Conservation (phyloP, 495 filamentous ascomycete species). For the Niebla homalea region DNA sequence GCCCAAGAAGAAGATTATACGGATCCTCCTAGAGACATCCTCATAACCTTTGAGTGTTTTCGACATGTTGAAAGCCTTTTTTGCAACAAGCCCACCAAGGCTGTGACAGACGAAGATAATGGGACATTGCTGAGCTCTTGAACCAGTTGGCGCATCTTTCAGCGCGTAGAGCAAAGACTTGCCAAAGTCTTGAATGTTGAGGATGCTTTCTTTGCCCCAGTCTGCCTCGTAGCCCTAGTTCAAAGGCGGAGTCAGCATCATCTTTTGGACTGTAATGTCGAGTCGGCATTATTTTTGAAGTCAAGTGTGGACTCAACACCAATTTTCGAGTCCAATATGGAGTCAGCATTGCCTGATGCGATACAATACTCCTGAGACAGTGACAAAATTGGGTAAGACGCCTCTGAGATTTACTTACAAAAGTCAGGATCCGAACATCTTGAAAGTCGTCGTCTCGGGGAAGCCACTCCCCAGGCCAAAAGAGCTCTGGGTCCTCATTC, state of each 20-base stretch:
- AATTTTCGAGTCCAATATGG: too few species aligned
- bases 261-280: too few species aligned
- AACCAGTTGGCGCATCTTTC: constrained; percentile 19
- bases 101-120: constrained; percentile 38
- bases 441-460: constrained; percentile 20
- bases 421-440: constrained; percentile 25
- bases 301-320: too few species aligned
- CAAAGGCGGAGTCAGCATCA: too few species aligned
- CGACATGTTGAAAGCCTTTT: constrained; percentile 25
- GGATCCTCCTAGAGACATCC: constrained; percentile 23
- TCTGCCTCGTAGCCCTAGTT: constrained; percentile 30
- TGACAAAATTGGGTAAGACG: too few species aligned
- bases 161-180: constrained; percentile 28
- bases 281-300: too few species aligned
- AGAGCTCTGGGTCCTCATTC: constrained; percentile 14
- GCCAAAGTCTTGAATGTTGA: constrained; percentile 33
- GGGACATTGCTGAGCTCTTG: constrained; percentile 7
- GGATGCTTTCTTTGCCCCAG: constrained; percentile 21
- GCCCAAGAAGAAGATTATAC: constrained; percentile 36
- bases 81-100: constrained; percentile 42
- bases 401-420: too few species aligned
- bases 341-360: too few species aligned
- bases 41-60: constrained; percentile 8
- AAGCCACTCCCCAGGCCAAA: constrained; percentile 30
- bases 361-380: too few species aligned